Conservation (phyloP, 176 grass and related monocot species). For the Areca catechu region DNA sequence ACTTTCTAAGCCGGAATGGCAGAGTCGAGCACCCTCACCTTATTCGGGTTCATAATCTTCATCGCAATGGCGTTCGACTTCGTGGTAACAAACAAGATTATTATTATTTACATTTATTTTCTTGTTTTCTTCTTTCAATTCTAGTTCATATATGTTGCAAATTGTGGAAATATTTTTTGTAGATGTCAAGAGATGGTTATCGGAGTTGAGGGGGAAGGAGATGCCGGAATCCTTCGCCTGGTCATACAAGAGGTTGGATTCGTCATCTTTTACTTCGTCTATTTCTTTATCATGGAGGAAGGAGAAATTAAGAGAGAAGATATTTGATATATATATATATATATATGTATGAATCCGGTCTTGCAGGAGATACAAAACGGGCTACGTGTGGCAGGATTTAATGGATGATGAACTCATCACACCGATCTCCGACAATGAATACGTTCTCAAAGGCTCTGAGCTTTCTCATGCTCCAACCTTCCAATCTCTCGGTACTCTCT, state of each 20-base stretch:
- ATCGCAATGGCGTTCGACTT: slow-evolving; percentile 45
- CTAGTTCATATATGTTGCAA: too few relatives aligned
- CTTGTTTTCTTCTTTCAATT: neutral
- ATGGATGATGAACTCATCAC: slow-evolving; percentile 66
- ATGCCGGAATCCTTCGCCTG: slow-evolving; percentile 50
- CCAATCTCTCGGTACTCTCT: neutral
- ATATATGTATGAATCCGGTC: neutral
- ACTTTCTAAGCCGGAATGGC: slow-evolving; percentile 53
- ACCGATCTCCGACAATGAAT: slow-evolving; percentile 58
- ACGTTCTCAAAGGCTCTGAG: slow-evolving; percentile 60
- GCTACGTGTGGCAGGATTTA: slow-evolving; percentile 54
- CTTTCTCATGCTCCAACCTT: slow-evolving; percentile 9
- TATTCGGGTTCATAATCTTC: slow-evolving; percentile 46
- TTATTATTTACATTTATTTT: too few relatives aligned
- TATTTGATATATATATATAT: too few relatives aligned
- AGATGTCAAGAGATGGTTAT: slow-evolving; percentile 76
- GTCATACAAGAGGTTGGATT: slow-evolving; percentile 50
- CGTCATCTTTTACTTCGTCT: neutral
- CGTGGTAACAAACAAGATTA: slow-evolving; percentile 21
- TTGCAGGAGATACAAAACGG: slow-evolving; percentile 39
- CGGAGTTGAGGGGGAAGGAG: slow-evolving; percentile 58
- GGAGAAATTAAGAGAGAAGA: neutral
- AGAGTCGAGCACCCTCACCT: slow-evolving; percentile 62
- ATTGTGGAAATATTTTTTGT: neutral
- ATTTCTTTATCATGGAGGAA: neutral